Base-by-base conservation (phyloP, 1,139 yeast genomes). In the Zygosaccharomyces sapae region DNA sequence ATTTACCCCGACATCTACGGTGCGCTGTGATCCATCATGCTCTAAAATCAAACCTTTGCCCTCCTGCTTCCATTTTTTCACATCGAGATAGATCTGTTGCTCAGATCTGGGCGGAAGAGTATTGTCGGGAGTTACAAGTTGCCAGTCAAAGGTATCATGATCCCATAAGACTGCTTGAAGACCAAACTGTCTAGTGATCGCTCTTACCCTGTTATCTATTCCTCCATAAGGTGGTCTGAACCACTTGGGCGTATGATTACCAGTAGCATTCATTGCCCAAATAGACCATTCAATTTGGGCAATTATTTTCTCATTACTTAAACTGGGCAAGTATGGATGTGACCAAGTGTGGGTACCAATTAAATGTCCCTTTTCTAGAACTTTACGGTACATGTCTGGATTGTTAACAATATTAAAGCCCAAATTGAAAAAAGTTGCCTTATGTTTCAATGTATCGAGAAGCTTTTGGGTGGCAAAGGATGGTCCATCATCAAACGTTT, bases 211-310 rank as follows among this genome's bases (percentile, higher is more conserved):
- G 63, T 88, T 83, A 68, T 90, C 98, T 40, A 86, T 74, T 0
- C 96, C 97, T 0, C 97, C 97, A 65, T 87, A 90, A 0, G 98
- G 98, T 0, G 98, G 98, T 52, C 98, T 75, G 66, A 86, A 90
- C 85, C 92, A 92, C 59, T 84, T 83, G 10, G 97, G 97, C n/a
- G 86, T 65, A 59, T 89, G 92, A 19, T 82, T 74, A 0, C 88
- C 86, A 0, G 97, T 89, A 2, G 97, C 96, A 68, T 92, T 89
- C 94, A 89, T 87, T 4, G 97, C 96, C 97, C 97, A 90, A 33
- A 89, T 81, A 1, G 95, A 84, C 98, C 97, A 90, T 68, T 90
- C 83, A 41, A 90, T 70, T 65, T 90, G 96, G 0, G 97, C 96
- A 50, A 86, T 81, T 18, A 90, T 79, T 53, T 87, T 78, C 65